Conservation (phyloP, 768 basidiomycete genomes). For the Tephrocybe sp. region DNA sequence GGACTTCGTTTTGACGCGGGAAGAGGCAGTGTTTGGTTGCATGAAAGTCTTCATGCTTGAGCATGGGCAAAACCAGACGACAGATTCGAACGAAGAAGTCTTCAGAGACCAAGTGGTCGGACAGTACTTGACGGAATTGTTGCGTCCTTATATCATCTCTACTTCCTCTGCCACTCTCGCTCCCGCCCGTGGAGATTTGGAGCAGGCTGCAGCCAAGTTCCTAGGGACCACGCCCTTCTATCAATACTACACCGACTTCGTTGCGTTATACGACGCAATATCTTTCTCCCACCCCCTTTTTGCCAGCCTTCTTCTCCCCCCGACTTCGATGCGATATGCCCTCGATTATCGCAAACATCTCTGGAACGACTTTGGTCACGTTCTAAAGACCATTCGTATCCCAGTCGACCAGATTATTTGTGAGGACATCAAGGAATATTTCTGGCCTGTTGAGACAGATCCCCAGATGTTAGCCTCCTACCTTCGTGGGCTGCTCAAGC, state of each 20-base stretch:
- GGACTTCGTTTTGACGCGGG: slow-evolving; percentile 45
- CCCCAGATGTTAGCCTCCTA: slow-evolving; percentile 63
- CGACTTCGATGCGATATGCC: slow-evolving; percentile 74
- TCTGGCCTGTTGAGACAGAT: slow-evolving; percentile 72
- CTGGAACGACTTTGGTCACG: slow-evolving; percentile 77
- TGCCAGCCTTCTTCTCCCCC: slow-evolving; percentile 70
- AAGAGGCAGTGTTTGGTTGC: slow-evolving; percentile 69
- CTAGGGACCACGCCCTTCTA: slow-evolving; percentile 84
- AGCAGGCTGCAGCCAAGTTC: slow-evolving; percentile 53
- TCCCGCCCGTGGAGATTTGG: slow-evolving; percentile 36
- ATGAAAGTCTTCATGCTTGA: slow-evolving; percentile 98
- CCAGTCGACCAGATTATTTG: slow-evolving; percentile 52
- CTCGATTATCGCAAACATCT: slow-evolving; percentile 81
- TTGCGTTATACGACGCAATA: slow-evolving; percentile 86
- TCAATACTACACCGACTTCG: slow-evolving; percentile 91
- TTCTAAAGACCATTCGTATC: slow-evolving; percentile 59
- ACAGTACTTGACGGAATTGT: slow-evolving; percentile 55
- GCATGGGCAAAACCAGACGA: slow-evolving; percentile 61
- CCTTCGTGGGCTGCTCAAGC: slow-evolving; percentile 53
- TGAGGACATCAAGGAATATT: slow-evolving; percentile 54
- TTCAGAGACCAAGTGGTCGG: slow-evolving; percentile 75
- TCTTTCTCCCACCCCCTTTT: slow-evolving; percentile 85
- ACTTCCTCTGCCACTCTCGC: slow-evolving; percentile 23
- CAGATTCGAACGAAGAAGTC: slow-evolving; percentile 59
- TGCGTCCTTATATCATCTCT: slow-evolving; percentile 52